These are phyloP conservation scores for Artomyces pyxidatus DNA, from an alignment of 768 basidiomycete species.

Conservation along the genomic window DNA sequence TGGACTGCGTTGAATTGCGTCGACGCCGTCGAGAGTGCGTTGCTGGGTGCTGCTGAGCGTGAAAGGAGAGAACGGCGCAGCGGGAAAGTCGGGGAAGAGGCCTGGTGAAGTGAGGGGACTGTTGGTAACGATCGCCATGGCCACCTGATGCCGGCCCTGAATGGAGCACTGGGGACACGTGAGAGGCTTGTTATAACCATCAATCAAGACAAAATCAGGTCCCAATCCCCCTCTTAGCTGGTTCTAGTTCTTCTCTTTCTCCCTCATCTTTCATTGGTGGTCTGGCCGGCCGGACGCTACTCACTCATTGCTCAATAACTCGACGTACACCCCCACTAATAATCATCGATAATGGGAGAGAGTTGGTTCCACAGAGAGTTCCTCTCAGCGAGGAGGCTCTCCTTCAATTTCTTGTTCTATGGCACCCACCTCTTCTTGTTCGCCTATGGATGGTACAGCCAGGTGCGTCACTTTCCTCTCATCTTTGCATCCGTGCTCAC, in stretches of 20 bases:
- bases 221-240: constrained; percentile 17
- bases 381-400: constrained; percentile 50
- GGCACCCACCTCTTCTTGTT: constrained; percentile 69
- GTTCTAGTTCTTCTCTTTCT: constrained; percentile 13
- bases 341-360: too few species aligned
- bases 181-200: constrained; percentile 9
- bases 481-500: constrained; percentile 3
- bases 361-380: constrained; percentile 71
- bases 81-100: neutral
- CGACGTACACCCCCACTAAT: constrained; percentile 16
- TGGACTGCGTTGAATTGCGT: too few species aligned
- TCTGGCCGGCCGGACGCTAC: constrained; percentile 36
- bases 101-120: neutral
- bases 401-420: constrained; percentile 76
- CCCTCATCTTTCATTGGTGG: constrained; percentile 10
- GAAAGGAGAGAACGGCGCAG: too few species aligned
- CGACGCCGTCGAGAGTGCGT: too few species aligned
- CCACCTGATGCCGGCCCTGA: constrained; percentile 10
- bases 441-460: constrained; percentile 82
- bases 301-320: constrained; percentile 21
- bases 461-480: constrained; percentile 37
- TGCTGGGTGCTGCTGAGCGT: too few species aligned
- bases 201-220: neutral
- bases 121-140: constrained; percentile 27
- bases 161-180: neutral